phyloP scores from a whole-genome alignment of 257 asterid species.

The Solanum bukasovii region DNA sequence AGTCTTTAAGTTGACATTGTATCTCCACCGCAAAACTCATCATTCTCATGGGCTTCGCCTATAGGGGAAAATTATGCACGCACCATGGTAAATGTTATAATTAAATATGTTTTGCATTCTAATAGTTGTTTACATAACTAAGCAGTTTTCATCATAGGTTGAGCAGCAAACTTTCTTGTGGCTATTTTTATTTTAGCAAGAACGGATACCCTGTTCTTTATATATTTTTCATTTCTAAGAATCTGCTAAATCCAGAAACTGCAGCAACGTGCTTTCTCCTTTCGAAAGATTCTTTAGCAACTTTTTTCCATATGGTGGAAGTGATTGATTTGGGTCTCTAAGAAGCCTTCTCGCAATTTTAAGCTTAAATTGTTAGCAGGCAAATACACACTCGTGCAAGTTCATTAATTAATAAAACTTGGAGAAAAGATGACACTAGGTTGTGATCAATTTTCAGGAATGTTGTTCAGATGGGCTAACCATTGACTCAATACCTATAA shows the following conservation, averaged over 20 bases:
- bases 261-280: not conserved
- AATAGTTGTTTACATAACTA: not conserved
- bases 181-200: not conserved
- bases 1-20: not conserved
- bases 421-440: not conserved
- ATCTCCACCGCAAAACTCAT: not conserved
- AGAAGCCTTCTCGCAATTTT: not conserved
- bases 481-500: not conserved
- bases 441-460: not conserved
- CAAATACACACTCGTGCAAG: not conserved
- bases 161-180: not conserved
- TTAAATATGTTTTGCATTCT: not conserved
- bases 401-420: not conserved
- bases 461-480: not conserved
- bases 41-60: not conserved
- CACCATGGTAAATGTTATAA: not conserved
- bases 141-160: not conserved
- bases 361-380: not conserved
- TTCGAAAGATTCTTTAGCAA: not conserved
- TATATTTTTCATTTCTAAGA: not conserved
- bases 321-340: not conserved
- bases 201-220: not conserved
- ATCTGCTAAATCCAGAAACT: not conserved
- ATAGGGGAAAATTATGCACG: not conserved
- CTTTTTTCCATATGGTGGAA: not conserved